A percentile compares a stretch with the other conserved stretches of the same genome.
phyloP scores from a whole-genome alignment of 768 basidiomycete species.

The Mycena floridula region DNA sequence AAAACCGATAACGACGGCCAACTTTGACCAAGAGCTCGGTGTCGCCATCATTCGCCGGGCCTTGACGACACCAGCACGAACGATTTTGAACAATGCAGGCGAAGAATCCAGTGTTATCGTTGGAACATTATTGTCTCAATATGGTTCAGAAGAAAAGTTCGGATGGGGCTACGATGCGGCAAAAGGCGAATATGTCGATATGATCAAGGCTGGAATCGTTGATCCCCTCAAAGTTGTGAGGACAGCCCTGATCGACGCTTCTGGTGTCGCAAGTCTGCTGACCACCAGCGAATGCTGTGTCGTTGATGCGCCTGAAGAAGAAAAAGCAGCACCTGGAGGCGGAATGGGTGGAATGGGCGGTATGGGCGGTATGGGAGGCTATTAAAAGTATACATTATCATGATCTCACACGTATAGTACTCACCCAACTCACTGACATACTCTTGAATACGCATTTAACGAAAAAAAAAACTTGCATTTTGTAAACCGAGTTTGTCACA shows the following conservation, averaged over 20 bases:
- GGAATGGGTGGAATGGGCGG: conserved; percentile 41
- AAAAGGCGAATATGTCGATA: conserved; percentile 90
- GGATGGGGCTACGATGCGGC: conserved; percentile 86
- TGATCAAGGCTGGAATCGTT: conserved; percentile 91
- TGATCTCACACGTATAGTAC: no score
- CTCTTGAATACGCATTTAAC: no score
- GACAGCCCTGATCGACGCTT: conserved; percentile 87
- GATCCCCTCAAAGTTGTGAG: conserved; percentile 96
- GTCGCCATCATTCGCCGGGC: conserved; percentile 89
- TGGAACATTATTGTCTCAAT: conserved; percentile 70
- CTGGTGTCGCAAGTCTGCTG: conserved; percentile 88
- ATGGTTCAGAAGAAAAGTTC: conserved; percentile 72
- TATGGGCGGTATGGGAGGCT: conserved; percentile 29
- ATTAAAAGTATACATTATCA: neutral
- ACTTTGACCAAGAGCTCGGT: conserved; percentile 98
- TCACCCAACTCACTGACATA: no score
- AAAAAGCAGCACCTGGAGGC: conserved; percentile 42
- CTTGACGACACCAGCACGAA: conserved; percentile 74
- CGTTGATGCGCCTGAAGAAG: conserved; percentile 85
- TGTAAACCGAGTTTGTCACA: no score
- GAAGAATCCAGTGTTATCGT: conserved; percentile 93
- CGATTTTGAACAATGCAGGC: conserved; percentile 90
- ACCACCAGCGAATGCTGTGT: conserved; percentile 92
- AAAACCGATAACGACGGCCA: conserved; percentile 67
- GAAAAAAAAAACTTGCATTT: no score